Evolutionary conservation across 1,139 yeast genomes (phyloP).

Genomic region (Yamadazyma mexicana): DNA sequence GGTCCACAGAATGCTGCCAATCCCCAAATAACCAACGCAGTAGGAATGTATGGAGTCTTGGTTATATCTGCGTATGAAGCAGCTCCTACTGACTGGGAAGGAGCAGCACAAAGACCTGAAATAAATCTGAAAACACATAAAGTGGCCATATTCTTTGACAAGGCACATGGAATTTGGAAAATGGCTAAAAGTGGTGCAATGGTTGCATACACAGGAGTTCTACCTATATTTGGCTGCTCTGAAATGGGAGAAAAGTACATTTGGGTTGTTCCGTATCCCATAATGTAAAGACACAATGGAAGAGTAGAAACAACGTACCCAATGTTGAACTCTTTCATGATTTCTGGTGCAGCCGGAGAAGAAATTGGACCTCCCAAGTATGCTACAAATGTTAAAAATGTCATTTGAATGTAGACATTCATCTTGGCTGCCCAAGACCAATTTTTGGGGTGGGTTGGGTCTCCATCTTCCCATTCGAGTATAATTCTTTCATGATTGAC

Average conservation of each 20-base stretch:
- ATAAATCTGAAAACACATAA: constrained; percentile 33
- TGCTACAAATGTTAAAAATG: constrained; percentile 25
- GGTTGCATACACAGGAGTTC: constrained; percentile 40
- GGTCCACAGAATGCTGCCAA: constrained; percentile 33
- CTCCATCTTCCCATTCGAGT: constrained; percentile 21
- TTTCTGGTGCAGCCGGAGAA: constrained; percentile 29
- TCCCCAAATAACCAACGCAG: constrained; percentile 31
- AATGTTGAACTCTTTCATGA: constrained; percentile 43
- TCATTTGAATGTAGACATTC: constrained; percentile 21
- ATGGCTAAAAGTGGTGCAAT: constrained; percentile 33
- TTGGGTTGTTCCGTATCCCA: constrained; percentile 61
- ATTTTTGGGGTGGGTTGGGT: constrained; percentile 31
- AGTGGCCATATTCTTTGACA: constrained; percentile 28
- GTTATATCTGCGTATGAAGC: constrained; percentile 34
- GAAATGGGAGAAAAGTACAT: constrained; percentile 55
- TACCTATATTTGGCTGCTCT: constrained; percentile 51
- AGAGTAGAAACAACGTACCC: constrained; percentile 44
- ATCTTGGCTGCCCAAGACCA: constrained; percentile 24
- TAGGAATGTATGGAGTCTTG: constrained; percentile 23
- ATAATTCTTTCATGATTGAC: neutral
- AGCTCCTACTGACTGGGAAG: constrained; percentile 39
- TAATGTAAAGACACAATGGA: constrained; percentile 39
- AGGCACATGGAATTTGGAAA: constrained; percentile 36
- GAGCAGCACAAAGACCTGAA: constrained; percentile 36
- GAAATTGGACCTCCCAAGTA: constrained; percentile 31